Evolutionary conservation across 2,329 filamentous ascomycete species (phyloP).

Genomic region (Alternaria conjuncta): DNA sequence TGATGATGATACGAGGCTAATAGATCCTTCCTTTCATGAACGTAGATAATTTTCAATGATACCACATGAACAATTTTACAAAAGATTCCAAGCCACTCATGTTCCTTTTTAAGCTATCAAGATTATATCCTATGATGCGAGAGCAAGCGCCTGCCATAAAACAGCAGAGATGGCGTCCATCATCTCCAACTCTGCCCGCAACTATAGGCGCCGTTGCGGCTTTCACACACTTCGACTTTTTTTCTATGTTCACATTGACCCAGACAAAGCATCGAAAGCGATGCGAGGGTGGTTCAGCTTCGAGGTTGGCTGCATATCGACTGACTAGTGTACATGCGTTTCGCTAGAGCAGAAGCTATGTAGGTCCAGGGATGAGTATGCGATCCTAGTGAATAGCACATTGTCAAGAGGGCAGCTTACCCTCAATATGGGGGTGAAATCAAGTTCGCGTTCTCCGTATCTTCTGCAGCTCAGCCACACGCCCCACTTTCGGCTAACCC

Average conservation of each 20-base stretch:
- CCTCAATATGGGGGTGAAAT: neutral
- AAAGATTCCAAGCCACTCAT: neutral
- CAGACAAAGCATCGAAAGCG: neutral
- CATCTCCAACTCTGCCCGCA: neutral
- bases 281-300: neutral
- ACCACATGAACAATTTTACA: neutral
- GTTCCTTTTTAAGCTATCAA: neutral
- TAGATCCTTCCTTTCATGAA: neutral
- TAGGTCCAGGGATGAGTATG: neutral
- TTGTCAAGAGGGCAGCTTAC: neutral
- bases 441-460: slow-evolving; percentile 2
- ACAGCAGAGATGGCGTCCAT: neutral
- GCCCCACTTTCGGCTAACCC: slow-evolving; percentile 5
- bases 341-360: neutral
- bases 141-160: no score
- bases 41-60: slow-evolving; percentile 3
- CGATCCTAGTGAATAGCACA: neutral
- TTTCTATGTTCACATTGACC: neutral
- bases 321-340: neutral
- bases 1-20: neutral
- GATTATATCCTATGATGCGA: neutral
- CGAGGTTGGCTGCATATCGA: neutral
- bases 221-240: no score
- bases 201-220: no score
- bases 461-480: slow-evolving; percentile 12